Conservation (phyloP, 2,329 filamentous ascomycete species). For the Diaporthe amygdali region DNA sequence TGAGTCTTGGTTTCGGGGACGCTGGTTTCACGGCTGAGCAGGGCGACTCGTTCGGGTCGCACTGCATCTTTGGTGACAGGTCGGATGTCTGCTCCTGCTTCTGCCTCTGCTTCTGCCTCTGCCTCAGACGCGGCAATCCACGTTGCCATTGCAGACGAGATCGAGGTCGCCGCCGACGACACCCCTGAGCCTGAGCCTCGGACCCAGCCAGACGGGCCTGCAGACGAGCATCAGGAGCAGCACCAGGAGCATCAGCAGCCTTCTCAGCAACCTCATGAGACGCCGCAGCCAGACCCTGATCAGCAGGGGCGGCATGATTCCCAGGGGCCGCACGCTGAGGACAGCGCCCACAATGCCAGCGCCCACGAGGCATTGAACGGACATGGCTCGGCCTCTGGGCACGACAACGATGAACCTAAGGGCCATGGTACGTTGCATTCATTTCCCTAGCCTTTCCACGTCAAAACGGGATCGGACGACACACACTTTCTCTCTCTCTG, state of each 20-base stretch:
- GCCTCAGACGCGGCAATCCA: conserved; percentile 25
- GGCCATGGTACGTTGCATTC: conserved; percentile 15
- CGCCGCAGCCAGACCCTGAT: neutral
- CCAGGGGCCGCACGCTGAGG: conserved; percentile 8
- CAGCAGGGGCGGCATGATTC: conserved; percentile 15
- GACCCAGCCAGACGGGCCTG: neutral
- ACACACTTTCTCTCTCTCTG: neutral
- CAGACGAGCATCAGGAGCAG: neutral
- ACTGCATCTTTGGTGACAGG: conserved; percentile 24
- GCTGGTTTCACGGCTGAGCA: conserved; percentile 16
- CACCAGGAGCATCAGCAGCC: neutral
- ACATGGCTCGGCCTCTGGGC: conserved; percentile 14
- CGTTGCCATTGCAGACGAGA: conserved; percentile 26
- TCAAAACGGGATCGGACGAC: neutral
- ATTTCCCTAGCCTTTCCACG: neutral
- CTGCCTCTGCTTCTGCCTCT: neutral
- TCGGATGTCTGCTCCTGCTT: conserved; percentile 21
- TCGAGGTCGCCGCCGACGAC: conserved; percentile 22
- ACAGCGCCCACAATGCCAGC: neutral
- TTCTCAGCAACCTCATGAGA: conserved; percentile 1
- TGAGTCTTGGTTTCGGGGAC: conserved; percentile 16
- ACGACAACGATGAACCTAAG: conserved; percentile 8
- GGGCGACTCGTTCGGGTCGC: conserved; percentile 18
- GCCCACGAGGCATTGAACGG: conserved; percentile 14
- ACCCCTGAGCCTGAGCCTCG: conserved; percentile 1